Percentiles rank a stretch among this genome's conserved stretches.
Conservation (phyloP, 306 rosid genomes). For the Coriaria nepalensis region DNA sequence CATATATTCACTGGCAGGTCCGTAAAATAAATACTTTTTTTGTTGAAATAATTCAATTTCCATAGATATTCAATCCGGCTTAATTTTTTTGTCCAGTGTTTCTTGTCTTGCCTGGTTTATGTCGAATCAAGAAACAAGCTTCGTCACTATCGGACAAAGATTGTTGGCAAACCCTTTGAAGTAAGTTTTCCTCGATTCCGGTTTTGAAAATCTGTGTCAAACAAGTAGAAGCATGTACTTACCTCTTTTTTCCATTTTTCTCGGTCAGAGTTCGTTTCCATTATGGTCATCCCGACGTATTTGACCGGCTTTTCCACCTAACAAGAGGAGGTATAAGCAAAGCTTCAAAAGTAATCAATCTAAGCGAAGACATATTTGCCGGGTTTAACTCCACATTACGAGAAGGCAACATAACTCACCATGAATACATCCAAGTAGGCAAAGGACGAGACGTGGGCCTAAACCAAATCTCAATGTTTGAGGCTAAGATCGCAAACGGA, state of each 20-base stretch:
- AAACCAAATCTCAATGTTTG: slow-evolving; percentile 92
- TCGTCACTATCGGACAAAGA: slow-evolving; percentile 96
- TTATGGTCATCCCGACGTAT: slow-evolving; percentile 98
- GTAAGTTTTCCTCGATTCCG: slow-evolving; percentile 42
- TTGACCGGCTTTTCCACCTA: slow-evolving; percentile 87
- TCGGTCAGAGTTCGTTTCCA: slow-evolving; percentile 90
- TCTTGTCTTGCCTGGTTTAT: slow-evolving; percentile 98
- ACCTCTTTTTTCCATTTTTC: no score
- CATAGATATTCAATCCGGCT: no score
- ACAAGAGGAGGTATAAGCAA: slow-evolving; percentile 98
- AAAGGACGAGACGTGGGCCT: slow-evolving; percentile 97
- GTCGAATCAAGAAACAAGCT: slow-evolving; percentile 92
- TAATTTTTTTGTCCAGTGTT: no score
- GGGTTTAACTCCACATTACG: slow-evolving; percentile 93
- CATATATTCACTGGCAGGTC: slow-evolving; percentile 98
- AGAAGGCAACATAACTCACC: slow-evolving; percentile 88
- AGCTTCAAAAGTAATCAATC: slow-evolving; percentile 84
- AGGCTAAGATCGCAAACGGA: slow-evolving; percentile 93
- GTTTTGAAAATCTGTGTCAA: no score
- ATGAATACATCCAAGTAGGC: slow-evolving; percentile 95
- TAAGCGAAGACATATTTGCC: slow-evolving; percentile 99
- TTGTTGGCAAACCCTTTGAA: slow-evolving; percentile 81
- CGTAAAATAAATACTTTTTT: no score
- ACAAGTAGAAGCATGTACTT: background rate
- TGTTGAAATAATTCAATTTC: no score